These are phyloP conservation scores for Poa annua DNA, from an alignment of 176 grass and related monocot species.

Conservation along the genomic window DNA sequence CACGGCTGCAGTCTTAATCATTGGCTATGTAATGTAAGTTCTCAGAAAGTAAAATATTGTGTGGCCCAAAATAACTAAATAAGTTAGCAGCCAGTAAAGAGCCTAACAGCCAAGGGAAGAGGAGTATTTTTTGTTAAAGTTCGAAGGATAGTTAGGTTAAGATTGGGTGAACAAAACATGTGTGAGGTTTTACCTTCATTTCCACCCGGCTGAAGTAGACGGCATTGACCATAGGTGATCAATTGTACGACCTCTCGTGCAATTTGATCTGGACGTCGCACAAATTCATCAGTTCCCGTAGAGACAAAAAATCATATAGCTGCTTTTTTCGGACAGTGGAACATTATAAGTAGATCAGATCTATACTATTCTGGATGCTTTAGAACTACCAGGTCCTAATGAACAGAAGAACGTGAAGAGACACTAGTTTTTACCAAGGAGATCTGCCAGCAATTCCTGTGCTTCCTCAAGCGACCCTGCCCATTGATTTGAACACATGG, in stretches of 20 bases:
- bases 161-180: not conserved
- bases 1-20: not conserved
- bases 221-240: not conserved
- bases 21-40: not conserved
- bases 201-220: not conserved
- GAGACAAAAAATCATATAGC: not conserved
- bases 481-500: not conserved
- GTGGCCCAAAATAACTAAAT: not conserved
- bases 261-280: not conserved
- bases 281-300: slow-evolving; percentile 15
- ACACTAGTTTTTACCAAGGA: slow-evolving; percentile 16
- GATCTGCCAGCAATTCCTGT: slow-evolving; percentile 1
- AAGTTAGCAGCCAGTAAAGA: not conserved
- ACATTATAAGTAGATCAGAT: not conserved
- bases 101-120: not conserved
- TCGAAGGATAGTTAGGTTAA: not conserved
- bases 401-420: not conserved
- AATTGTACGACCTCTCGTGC: not conserved
- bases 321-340: not conserved
- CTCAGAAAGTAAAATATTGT: not conserved
- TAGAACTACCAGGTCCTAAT: slow-evolving; percentile 15
- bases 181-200: not conserved
- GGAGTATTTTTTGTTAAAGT: not conserved
- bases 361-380: slow-evolving; percentile 8
- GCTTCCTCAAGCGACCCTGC: not conserved